A percentile compares a stretch with the other conserved stretches of the same genome.
These are phyloP conservation scores for Tulasnella sp. DNA, from an alignment of 768 basidiomycete genomes.

Conservation along the genomic window DNA sequence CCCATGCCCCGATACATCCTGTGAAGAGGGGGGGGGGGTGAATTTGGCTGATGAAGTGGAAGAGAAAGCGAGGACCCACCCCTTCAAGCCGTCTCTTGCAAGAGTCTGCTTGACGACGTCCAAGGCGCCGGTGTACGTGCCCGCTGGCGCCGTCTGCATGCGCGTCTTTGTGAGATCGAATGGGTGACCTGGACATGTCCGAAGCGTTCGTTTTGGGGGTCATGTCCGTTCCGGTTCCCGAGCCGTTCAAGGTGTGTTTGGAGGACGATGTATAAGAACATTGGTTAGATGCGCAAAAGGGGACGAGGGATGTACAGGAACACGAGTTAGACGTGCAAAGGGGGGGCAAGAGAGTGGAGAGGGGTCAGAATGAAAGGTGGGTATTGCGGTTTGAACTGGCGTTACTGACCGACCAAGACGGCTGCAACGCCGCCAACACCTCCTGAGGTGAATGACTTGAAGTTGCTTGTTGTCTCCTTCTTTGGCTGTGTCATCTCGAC, in stretches of 20 bases:
- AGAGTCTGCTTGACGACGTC: constrained; percentile 91
- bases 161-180: constrained; percentile 98
- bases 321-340: too few species aligned
- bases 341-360: neutral
- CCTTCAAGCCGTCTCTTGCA: constrained; percentile 83
- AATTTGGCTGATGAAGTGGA: neutral
- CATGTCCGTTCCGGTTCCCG: too few species aligned
- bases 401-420: constrained; percentile 78
- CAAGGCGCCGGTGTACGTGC: constrained; percentile 84
- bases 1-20: constrained; percentile 92
- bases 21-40: neutral
- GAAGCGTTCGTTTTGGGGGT: too few species aligned
- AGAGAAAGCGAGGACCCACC: constrained; percentile 49
- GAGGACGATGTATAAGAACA: neutral
- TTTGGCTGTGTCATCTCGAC: constrained; percentile 7
- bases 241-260: too few species aligned
- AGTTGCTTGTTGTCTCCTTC: constrained; percentile 40
- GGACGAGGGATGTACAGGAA: too few species aligned
- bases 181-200: too few species aligned
- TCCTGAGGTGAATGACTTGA: constrained; percentile 89
- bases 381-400: neutral
- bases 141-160: constrained; percentile 85
- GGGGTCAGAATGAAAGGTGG: neutral
- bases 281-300: neutral
- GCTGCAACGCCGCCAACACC: constrained; percentile 86